Conservation (phyloP, 495 filamentous ascomycete species). For the Chaetomidium leptoderma region DNA sequence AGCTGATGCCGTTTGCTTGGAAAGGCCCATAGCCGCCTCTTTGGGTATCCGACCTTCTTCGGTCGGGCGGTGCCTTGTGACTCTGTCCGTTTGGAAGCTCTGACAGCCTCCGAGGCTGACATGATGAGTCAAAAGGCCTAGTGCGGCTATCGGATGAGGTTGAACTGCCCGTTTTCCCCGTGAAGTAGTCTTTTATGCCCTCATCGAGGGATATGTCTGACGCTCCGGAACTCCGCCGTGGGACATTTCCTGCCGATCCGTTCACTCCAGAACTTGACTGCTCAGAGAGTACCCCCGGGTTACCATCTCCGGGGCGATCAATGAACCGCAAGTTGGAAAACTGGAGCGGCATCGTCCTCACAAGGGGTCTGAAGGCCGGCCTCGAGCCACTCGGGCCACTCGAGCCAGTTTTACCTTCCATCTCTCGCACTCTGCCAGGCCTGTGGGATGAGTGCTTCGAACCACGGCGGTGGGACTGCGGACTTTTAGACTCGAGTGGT, state of each 20-base stretch:
- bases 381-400: neutral
- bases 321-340: constrained; percentile 10
- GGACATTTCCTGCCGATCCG: neutral
- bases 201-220: neutral
- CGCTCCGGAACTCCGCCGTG: neutral
- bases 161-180: neutral
- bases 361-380: neutral
- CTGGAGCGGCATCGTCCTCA: constrained; percentile 1
- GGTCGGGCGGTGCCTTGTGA: neutral
- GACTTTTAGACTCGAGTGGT: neutral
- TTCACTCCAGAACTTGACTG: neutral
- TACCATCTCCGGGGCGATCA: neutral
- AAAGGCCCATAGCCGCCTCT: neutral
- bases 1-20: constrained; percentile 4
- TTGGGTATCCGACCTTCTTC: neutral
- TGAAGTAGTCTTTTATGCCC: neutral
- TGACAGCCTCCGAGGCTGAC: neutral
- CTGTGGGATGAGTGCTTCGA: neutral
- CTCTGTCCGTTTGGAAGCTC: constrained; percentile 2
- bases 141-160: neutral
- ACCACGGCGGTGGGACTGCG: neutral
- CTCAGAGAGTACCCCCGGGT: neutral
- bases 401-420: neutral
- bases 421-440: neutral
- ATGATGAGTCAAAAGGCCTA: neutral